A percentile compares a stretch with the other conserved stretches of the same genome.
These are phyloP conservation scores for Blastomyces parvus DNA, from an alignment of 2,329 filamentous ascomycete species.

Conservation along the genomic window DNA sequence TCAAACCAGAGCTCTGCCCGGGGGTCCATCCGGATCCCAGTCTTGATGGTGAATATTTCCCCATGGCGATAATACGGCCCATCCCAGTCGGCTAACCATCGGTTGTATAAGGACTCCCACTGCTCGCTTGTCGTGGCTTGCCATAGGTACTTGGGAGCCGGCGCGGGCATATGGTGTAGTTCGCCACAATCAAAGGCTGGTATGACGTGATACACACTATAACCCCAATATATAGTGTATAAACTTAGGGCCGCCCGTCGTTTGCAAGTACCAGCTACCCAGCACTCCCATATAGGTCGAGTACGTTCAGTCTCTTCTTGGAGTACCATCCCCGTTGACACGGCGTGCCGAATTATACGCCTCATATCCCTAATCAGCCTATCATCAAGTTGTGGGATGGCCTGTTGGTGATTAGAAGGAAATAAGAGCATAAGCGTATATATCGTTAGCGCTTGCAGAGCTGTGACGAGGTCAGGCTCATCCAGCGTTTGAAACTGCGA, in stretches of 20 bases:
- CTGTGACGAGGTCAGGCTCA: conserved; percentile 26
- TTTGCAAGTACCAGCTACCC: conserved; percentile 47
- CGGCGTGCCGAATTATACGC: conserved; percentile 19
- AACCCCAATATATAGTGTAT: conserved; percentile 34
- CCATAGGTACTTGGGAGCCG: conserved; percentile 34
- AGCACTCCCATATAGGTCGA: conserved; percentile 29
- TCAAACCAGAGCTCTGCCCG: conserved; percentile 35
- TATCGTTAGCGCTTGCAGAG: conserved; percentile 31
- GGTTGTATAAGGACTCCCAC: conserved; percentile 28
- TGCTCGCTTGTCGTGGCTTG: conserved; percentile 24
- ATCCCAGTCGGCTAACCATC: conserved; percentile 30
- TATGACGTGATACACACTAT: conserved; percentile 28
- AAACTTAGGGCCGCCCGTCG: conserved; percentile 35
- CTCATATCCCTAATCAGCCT: conserved; percentile 26
- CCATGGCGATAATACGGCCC: conserved; percentile 22
- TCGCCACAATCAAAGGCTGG: conserved; percentile 30
- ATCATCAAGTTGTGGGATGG: conserved; percentile 18
- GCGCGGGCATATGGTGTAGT: conserved; percentile 32
- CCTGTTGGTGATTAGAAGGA: conserved; percentile 21
- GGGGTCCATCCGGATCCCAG: conserved; percentile 24
- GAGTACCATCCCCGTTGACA: conserved; percentile 24
- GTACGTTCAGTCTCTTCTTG: conserved; percentile 26
- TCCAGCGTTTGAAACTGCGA: conserved; percentile 27
- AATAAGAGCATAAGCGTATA: conserved; percentile 34
- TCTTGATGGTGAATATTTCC: conserved; percentile 25